Base-by-base conservation (phyloP, 371 early-diverging fungal genomes). In the Apophysomyces sp. region DNA sequence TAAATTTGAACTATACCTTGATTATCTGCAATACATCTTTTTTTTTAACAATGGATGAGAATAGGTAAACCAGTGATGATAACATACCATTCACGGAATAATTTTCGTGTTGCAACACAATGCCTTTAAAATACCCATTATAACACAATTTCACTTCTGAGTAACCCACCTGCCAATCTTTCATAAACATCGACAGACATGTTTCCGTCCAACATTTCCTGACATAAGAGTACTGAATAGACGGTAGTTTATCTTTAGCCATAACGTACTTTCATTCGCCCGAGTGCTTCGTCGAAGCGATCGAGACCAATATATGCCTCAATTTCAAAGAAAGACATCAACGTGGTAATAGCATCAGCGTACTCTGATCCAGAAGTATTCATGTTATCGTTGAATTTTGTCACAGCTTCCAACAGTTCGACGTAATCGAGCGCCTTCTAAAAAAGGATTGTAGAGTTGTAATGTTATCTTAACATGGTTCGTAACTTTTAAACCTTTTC, bases 21-120 rank as follows among this genome's bases (percentile, higher is more conserved):
- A 61, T 26, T 15, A 54, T 55, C 28, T 53, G 11, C 12, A 54
- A 15, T n/a, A 31, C 61, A 55, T 61, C 61, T 53, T 18, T 13
- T n/a, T n/a, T 21, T 61, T 13, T 55, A 54, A 21, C 28, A n/a
- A 0, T 21, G 21, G 21, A 21, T 21, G 18, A 13, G 37, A 44
- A 21, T 18, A 8, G 6, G 2, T 11, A 44, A 7, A n/a, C n/a
- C 5, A n/a, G 9, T 11, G 11, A 9, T 7, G 9, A 16, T 7
- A 21, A 21, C 7, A 6, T 21, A 44, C 49, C 11, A 18, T 18
- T 21, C 9, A 21, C 49, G 8, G 4, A 8, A 44, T 44, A 44
- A 24, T 44, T n/a, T 24, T 16, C 6, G 21, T 44, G 49, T 21
- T 44, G 49, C 49, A 44, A 21, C 16, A 21, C 49, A 3, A 44